phyloP scores from a whole-genome alignment of 495 filamentous ascomycete species.

The Talaromyces wortmannii region DNA sequence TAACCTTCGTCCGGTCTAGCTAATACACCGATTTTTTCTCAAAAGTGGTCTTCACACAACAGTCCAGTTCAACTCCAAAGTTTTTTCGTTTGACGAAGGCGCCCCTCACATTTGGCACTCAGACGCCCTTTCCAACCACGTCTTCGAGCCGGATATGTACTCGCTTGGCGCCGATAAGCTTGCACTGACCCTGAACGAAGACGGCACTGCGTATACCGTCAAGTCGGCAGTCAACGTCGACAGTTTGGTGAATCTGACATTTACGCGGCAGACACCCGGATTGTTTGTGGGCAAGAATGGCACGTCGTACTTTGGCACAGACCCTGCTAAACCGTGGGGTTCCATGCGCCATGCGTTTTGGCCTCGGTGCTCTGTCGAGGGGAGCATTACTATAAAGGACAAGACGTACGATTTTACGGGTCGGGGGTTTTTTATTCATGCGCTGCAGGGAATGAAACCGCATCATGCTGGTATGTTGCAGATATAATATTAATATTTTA shows the following conservation, averaged over 20 bases:
- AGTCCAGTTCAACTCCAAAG: slow-evolving; percentile 84
- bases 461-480: slow-evolving; percentile 74
- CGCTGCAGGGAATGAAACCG: slow-evolving; percentile 96
- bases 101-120: slow-evolving; percentile 70
- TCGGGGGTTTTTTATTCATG: slow-evolving; percentile 67
- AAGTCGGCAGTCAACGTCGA: slow-evolving; percentile 75
- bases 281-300: slow-evolving; percentile 85
- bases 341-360: slow-evolving; percentile 88
- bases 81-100: slow-evolving; percentile 71
- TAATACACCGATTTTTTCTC: neutral
- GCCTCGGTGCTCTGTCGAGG: slow-evolving; percentile 77
- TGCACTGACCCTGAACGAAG: slow-evolving; percentile 75
- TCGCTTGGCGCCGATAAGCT: slow-evolving; percentile 79
- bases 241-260: slow-evolving; percentile 73
- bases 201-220: slow-evolving; percentile 73
- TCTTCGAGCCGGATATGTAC: slow-evolving; percentile 76
- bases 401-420: slow-evolving; percentile 80
- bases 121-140: slow-evolving; percentile 64
- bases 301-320: slow-evolving; percentile 77
- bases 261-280: slow-evolving; percentile 69
- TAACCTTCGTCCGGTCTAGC: neutral
- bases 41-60: slow-evolving; percentile 81
- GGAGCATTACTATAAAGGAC: slow-evolving; percentile 75
- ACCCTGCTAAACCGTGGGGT: slow-evolving; percentile 81
- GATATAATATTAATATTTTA: neutral